Percentiles rank a stretch among this genome's conserved stretches.
phyloP scores from a whole-genome alignment of 2,329 filamentous ascomycete genomes.

The Cordyceps farinosa region DNA sequence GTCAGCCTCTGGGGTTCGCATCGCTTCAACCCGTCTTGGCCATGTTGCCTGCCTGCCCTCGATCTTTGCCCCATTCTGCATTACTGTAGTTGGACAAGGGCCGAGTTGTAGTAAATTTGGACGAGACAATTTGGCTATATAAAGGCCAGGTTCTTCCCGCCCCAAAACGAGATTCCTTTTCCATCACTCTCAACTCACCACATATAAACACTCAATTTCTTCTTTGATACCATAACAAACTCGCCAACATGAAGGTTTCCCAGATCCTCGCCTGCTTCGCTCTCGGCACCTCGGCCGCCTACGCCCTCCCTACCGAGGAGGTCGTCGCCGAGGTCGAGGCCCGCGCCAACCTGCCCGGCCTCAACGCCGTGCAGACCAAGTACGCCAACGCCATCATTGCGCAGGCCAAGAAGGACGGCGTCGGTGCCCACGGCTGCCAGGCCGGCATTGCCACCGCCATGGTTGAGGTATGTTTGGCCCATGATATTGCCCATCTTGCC shows the following conservation, averaged over 20 bases:
- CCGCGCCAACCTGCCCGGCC: slow-evolving; percentile 21
- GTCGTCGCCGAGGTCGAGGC: slow-evolving; percentile 6
- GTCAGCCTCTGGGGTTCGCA: background rate
- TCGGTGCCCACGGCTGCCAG: slow-evolving; percentile 23
- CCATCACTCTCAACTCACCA: background rate
- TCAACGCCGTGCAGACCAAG: slow-evolving; percentile 21
- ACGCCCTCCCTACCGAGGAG: slow-evolving; percentile 15
- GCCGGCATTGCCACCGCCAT: slow-evolving; percentile 24
- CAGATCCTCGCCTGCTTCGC: slow-evolving; percentile 7
- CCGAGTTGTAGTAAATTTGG: background rate
- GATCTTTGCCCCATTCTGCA: background rate
- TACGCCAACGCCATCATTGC: slow-evolving; percentile 24
- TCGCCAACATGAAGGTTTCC: slow-evolving; percentile 13
- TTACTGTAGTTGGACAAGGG: background rate
- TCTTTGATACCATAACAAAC: background rate
- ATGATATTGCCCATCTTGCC: background rate
- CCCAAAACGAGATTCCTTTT: background rate
- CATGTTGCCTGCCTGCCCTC: background rate
- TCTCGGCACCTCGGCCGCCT: slow-evolving; percentile 15
- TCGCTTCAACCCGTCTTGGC: background rate
- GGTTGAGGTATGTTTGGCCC: slow-evolving; percentile 20
- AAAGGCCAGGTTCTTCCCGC: background rate
- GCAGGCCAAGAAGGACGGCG: slow-evolving; percentile 19
- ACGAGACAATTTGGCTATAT: background rate
- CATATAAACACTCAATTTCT: background rate